phyloP scores from a whole-genome alignment of 2,329 filamentous ascomycete genomes.

The Diaporthe nobilis region DNA sequence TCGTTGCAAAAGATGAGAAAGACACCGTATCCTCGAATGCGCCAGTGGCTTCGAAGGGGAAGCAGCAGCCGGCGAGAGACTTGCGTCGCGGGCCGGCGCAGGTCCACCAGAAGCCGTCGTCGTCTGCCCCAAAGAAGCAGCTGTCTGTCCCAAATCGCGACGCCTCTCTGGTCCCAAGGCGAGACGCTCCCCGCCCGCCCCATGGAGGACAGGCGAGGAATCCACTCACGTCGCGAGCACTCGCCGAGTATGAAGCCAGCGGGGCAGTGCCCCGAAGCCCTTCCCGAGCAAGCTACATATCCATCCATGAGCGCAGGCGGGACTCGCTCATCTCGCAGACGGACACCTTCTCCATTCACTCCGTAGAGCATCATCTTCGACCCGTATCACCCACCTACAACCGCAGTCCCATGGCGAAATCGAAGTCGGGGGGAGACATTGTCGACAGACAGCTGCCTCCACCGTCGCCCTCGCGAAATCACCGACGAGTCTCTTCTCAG shows the following conservation, averaged over 20 bases:
- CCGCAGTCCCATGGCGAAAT: slow-evolving; percentile 51
- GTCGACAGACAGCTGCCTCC: slow-evolving; percentile 38
- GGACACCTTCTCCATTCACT: slow-evolving; percentile 62
- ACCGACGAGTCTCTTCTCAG: slow-evolving; percentile 51
- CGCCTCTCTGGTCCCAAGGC: slow-evolving; percentile 50
- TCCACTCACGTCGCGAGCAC: slow-evolving; percentile 56
- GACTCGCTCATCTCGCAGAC: slow-evolving; percentile 70
- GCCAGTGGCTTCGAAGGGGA: slow-evolving; percentile 42
- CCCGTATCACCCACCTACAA: slow-evolving; percentile 60
- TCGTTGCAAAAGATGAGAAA: slow-evolving; percentile 59
- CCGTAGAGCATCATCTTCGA: slow-evolving; percentile 57
- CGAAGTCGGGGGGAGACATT: slow-evolving; percentile 53
- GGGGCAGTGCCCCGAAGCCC: slow-evolving; percentile 54
- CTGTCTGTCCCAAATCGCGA: slow-evolving; percentile 50
- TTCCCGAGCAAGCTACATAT: slow-evolving; percentile 64
- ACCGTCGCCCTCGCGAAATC: slow-evolving; percentile 44
- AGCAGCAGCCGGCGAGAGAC: slow-evolving; percentile 9
- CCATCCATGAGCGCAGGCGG: slow-evolving; percentile 64
- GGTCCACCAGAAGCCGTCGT: slow-evolving; percentile 42
- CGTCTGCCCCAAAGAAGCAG: slow-evolving; percentile 45
- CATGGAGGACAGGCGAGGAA: slow-evolving; percentile 53
- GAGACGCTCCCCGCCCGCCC: slow-evolving; percentile 53
- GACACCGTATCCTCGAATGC: slow-evolving; percentile 43
- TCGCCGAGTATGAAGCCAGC: slow-evolving; percentile 48
- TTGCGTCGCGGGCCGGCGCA: slow-evolving; percentile 31